These are phyloP conservation scores for Penicillium waksmanii DNA, from an alignment of 495 filamentous ascomycete species.

Conservation along the genomic window DNA sequence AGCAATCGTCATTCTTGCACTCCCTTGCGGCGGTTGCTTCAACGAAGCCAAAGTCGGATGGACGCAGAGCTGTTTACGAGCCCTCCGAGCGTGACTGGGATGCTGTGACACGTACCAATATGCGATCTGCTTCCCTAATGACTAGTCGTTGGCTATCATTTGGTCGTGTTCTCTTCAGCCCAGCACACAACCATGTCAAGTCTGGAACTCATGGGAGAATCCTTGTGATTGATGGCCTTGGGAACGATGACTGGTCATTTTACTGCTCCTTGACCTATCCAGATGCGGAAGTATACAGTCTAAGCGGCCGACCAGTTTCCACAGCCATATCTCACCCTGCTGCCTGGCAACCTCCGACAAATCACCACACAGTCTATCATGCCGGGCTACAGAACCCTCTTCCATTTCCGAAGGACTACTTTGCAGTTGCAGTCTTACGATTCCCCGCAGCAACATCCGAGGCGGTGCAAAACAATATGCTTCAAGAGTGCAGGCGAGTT, in stretches of 20 bases:
- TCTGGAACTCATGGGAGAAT: slow-evolving; percentile 63
- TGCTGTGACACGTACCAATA: slow-evolving; percentile 74
- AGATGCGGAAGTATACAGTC: slow-evolving; percentile 81
- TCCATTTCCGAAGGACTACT: slow-evolving; percentile 86
- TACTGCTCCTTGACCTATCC: slow-evolving; percentile 94
- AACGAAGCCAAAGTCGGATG: slow-evolving; percentile 37
- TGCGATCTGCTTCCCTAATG: slow-evolving; percentile 79
- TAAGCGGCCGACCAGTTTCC: slow-evolving; percentile 38
- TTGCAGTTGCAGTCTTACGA: slow-evolving; percentile 82
- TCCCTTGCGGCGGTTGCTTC: slow-evolving; percentile 34
- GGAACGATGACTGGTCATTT: slow-evolving; percentile 95
- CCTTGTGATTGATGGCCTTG: slow-evolving; percentile 89
- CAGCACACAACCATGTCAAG: slow-evolving; percentile 79
- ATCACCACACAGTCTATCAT: slow-evolving; percentile 85
- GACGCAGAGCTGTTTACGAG: slow-evolving; percentile 46
- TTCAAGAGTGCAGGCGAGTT: slow-evolving; percentile 89
- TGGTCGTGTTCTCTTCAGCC: slow-evolving; percentile 92
- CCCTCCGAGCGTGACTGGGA: slow-evolving; percentile 60
- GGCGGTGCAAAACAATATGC: slow-evolving; percentile 71
- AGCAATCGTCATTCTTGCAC: slow-evolving; percentile 35
- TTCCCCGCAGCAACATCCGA: slow-evolving; percentile 82
- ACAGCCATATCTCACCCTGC: slow-evolving; percentile 41
- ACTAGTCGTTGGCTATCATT: slow-evolving; percentile 90
- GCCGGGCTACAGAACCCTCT: slow-evolving; percentile 68
- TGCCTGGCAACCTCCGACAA: slow-evolving; percentile 66